Base-by-base conservation (phyloP, 306 rosid species). In the Medicago arabica region DNA sequence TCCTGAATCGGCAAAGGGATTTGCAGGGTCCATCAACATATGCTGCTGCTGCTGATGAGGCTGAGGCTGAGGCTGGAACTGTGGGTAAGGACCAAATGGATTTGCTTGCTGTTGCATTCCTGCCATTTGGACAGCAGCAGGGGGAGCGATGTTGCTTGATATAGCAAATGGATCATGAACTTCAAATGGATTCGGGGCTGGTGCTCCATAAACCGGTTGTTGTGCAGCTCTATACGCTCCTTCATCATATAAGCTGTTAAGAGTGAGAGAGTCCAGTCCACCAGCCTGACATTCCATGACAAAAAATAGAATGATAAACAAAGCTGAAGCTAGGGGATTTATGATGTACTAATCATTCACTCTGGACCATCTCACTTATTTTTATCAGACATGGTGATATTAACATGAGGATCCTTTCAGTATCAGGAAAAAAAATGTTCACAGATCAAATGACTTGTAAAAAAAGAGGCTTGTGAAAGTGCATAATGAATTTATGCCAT, bases 161-260 rank as follows among this genome's bases (percentile, higher is more conserved):
- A 88, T 72, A 38, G 90, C 86, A 82, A 96, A 96, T 15, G 98
- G 98, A 80, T 96, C 98, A 4, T 88, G 97, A 65, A 88, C 88
- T 87, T 90, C 97, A 36, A 96, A 96, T 28, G 99, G 99, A 81
- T 96, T 96, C 3, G 96, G 99, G 17, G 98, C 92, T 0, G 98
- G 91, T 65, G 87, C 81, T 72, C 99, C 99, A 58, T 96, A 96
- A 60, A 86, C 89, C 0, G 98, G 96, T 83, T 96, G 97, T 80
- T 88, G 93, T 12, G 97, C 76, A 57, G 98, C 90, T 87, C 98
- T 82, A 47, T 96, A 92, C 2, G 93, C 96, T 8, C 84, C 98
- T 79, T 92, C 98, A 25, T 92, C 99, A 2, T 96, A 96, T 72
- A 92, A 83, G 77, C 99, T 96, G 77, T 78, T 84, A 6, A 92